A percentile compares a stretch with the other conserved stretches of the same genome.
Conservation (phyloP, 129 eudicot genomes). For the Flaveria sonorensis region DNA sequence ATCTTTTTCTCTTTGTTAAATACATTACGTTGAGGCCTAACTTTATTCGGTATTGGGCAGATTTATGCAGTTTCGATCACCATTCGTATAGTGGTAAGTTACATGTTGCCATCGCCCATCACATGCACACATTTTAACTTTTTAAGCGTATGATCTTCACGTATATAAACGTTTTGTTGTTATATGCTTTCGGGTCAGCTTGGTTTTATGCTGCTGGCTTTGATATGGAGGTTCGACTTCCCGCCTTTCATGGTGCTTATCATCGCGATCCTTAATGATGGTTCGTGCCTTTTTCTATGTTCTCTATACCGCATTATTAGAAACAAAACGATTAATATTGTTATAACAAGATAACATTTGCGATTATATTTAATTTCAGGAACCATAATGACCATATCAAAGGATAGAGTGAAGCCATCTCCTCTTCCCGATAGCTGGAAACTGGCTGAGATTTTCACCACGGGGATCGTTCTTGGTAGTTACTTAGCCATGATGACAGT, state of each 20-base stretch:
- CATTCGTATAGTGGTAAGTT: conserved; percentile 97
- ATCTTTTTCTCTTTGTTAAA: not conserved
- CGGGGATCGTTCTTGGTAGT: conserved; percentile 84
- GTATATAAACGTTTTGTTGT: conserved; percentile 6
- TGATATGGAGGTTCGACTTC: conserved; percentile 93
- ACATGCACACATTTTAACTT: not conserved
- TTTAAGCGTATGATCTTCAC: not conserved
- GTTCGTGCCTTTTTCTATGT: conserved; percentile 45
- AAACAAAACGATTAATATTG: not conserved
- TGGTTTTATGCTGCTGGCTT: conserved; percentile 93
- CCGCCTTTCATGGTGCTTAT: conserved; percentile 99
- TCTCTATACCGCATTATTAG: not conserved
- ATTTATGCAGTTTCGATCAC: conserved; percentile 98
- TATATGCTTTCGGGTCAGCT: conserved; percentile 51
- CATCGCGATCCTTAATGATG: conserved; percentile 96
- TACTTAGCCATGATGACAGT: conserved; percentile 97
- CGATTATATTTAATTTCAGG: conserved; percentile 46
- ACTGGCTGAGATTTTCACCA: conserved; percentile 83
- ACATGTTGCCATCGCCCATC: not conserved
- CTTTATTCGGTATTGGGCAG: conserved; percentile 40
- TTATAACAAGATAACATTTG: not conserved
- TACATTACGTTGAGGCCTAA: conserved; percentile 5
- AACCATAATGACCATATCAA: conserved; percentile 96
- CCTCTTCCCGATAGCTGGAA: conserved; percentile 99
- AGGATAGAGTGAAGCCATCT: conserved; percentile 95